Conservation (phyloP, 495 filamentous ascomycete genomes). For the Poronia punctata region DNA sequence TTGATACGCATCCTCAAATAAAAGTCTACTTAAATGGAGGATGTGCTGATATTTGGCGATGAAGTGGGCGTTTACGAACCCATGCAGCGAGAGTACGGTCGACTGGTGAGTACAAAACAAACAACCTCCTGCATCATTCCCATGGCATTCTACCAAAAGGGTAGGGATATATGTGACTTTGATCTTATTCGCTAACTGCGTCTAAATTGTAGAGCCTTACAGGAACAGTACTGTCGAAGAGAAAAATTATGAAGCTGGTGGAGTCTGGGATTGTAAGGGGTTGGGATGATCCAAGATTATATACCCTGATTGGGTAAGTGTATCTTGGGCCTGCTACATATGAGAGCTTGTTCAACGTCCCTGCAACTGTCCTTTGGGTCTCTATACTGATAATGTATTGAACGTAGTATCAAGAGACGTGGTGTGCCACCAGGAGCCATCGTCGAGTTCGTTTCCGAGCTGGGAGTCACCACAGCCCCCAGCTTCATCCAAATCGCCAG, state of each 20-base stretch:
- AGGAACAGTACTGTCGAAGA: slow-evolving; percentile 72
- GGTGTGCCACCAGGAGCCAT: slow-evolving; percentile 79
- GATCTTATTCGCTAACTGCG: no score
- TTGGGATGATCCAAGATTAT: slow-evolving; percentile 79
- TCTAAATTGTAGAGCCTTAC: slow-evolving; percentile 58
- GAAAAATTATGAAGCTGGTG: slow-evolving; percentile 65
- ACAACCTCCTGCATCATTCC: no score
- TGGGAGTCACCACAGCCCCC: slow-evolving; percentile 67
- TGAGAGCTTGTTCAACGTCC: not conserved
- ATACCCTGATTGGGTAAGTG: slow-evolving; percentile 58
- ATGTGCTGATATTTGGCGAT: not conserved
- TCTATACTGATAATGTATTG: no score
- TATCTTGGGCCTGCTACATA: not conserved
- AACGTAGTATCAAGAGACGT: slow-evolving; percentile 59
- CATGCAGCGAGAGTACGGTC: slow-evolving; percentile 73
- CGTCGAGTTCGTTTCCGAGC: slow-evolving; percentile 70
- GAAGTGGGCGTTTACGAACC: slow-evolving; percentile 55
- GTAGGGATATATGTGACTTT: no score
- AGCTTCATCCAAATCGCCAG: slow-evolving; percentile 59
- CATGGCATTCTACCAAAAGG: no score
- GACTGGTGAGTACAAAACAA: not conserved
- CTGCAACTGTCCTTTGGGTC: not conserved
- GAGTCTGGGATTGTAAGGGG: slow-evolving; percentile 56
- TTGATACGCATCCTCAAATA: not conserved
- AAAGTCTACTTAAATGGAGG: not conserved